phyloP scores from a whole-genome alignment of 306 rosid species.

The Casuarina equisetifolia region DNA sequence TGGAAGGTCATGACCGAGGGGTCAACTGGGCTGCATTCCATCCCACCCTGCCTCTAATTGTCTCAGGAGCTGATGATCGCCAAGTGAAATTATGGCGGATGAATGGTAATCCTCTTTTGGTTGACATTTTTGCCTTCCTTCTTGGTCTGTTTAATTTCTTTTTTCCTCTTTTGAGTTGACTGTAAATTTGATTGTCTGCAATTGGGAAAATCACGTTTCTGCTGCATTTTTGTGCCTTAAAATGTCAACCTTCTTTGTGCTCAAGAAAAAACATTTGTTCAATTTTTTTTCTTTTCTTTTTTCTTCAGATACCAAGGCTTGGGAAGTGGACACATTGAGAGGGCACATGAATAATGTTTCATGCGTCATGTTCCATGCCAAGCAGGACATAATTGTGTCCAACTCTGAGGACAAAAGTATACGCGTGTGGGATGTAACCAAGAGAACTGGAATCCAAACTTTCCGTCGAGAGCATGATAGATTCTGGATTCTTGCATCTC shows the following conservation, averaged over 20 bases:
- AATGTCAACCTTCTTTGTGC: neutral
- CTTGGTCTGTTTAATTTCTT: neutral
- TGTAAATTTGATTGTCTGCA: neutral
- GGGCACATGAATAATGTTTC: constrained; percentile 99
- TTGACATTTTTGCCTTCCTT: neutral
- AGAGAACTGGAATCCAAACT: constrained; percentile 91
- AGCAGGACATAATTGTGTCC: constrained; percentile 92
- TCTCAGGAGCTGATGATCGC: constrained; percentile 96
- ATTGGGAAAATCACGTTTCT: neutral
- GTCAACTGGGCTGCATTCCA: constrained; percentile 98
- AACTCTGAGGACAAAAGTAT: constrained; percentile 98
- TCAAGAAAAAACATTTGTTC: neutral
- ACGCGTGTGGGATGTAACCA: constrained; percentile 94
- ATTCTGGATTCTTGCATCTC: constrained; percentile 95
- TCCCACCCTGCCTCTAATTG: constrained; percentile 90
- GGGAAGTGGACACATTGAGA: constrained; percentile 97
- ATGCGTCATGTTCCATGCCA: constrained; percentile 93
- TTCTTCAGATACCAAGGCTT: constrained; percentile 88
- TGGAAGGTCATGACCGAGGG: constrained; percentile 98
- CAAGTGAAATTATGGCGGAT: constrained; percentile 97
- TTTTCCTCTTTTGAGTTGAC: neutral
- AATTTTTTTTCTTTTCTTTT: neutral
- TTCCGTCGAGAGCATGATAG: constrained; percentile 96
- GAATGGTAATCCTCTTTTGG: constrained; percentile 58
- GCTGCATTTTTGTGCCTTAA: neutral